Percentiles rank a stretch among this genome's conserved stretches.
Conservation (phyloP, 805 yeast genomes). For the Blastobotrys americana region DNA sequence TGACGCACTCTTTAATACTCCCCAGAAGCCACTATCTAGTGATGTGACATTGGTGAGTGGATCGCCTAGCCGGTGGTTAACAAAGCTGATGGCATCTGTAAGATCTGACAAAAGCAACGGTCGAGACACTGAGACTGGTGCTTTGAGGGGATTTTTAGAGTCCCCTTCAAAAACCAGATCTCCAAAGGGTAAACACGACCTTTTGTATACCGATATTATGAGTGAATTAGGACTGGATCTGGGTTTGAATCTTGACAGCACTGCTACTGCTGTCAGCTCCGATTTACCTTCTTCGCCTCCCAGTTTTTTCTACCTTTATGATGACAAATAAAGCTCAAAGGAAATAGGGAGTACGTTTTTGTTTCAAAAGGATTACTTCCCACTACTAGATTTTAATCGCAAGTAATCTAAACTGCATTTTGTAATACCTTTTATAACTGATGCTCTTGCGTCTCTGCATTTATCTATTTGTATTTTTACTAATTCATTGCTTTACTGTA, state of each 20-base stretch:
- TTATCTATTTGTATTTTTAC: no score
- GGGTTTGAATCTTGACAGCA: not conserved
- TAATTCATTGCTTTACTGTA: no score
- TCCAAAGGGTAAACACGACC: not conserved
- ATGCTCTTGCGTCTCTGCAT: no score
- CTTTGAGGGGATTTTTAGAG: not conserved
- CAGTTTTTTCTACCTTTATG: constrained; percentile 5
- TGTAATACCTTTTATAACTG: no score
- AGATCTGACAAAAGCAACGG: not conserved
- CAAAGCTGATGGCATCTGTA: not conserved
- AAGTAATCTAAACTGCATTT: no score
- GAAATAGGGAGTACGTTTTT: no score
- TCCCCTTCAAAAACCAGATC: constrained; percentile 1
- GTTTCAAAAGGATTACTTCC: no score
- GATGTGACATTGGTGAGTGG: not conserved
- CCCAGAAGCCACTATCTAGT: not conserved
- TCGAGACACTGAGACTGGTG: not conserved
- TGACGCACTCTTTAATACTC: constrained; percentile 5
- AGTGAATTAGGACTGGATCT: not conserved
- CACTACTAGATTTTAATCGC: no score
- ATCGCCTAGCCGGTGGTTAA: constrained; percentile 3
- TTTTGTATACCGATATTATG: not conserved
- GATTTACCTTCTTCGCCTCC: constrained; percentile 5
- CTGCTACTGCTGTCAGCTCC: not conserved
- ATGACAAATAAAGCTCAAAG: constrained; percentile 3